Conservation (phyloP, 106 monocot species). For the Dendrobium officinale region DNA sequence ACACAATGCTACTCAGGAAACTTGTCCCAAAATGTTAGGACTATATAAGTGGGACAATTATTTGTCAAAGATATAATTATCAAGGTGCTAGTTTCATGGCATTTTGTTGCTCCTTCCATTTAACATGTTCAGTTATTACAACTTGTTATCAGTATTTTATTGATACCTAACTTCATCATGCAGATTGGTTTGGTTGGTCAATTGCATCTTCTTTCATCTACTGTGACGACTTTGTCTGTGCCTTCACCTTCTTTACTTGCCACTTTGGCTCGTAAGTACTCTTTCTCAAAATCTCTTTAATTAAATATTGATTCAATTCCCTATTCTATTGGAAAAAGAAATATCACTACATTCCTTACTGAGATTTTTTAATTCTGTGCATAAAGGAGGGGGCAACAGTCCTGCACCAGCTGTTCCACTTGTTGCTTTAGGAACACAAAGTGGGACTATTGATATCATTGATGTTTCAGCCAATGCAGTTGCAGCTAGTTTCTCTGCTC, state of each 20-base stretch:
- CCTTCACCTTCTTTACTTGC: slow-evolving; percentile 95
- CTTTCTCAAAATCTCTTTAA: slow-evolving; percentile 7
- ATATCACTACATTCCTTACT: slow-evolving; percentile 2
- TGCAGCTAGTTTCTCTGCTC: slow-evolving; percentile 87
- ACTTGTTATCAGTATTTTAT: background rate
- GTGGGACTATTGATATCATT: slow-evolving; percentile 80
- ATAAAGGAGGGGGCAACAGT: slow-evolving; percentile 88
- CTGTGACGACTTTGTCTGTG: slow-evolving; percentile 83
- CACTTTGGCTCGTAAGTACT: slow-evolving; percentile 81
- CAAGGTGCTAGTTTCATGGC: background rate
- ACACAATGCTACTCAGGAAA: background rate
- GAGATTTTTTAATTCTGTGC: slow-evolving; percentile 11
- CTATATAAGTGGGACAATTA: background rate
- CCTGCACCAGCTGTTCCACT: slow-evolving; percentile 96
- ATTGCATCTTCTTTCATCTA: slow-evolving; percentile 97
- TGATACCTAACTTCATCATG: slow-evolving; percentile 16
- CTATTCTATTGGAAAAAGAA: background rate
- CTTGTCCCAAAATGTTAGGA: background rate
- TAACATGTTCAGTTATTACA: background rate
- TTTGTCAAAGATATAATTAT: background rate
- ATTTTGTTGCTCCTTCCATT: slow-evolving; percentile 1
- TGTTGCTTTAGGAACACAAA: slow-evolving; percentile 95
- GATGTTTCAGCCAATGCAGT: slow-evolving; percentile 93
- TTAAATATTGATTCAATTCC: background rate
- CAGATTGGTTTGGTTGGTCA: slow-evolving; percentile 93